These are phyloP conservation scores for Noccaea bulbosa DNA, from an alignment of 345 rosid species.

Conservation along the genomic window DNA sequence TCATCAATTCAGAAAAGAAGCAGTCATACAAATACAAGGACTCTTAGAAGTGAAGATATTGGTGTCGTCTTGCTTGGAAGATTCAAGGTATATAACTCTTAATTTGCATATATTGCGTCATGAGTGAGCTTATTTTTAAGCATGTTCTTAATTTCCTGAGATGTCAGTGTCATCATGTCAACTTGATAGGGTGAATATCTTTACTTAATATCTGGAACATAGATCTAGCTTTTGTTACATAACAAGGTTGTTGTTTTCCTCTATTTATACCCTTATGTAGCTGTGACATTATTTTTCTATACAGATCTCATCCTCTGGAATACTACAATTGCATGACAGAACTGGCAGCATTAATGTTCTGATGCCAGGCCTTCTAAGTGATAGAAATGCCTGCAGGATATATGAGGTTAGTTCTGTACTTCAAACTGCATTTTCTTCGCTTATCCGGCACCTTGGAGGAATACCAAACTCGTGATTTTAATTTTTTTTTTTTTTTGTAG, in stretches of 20 bases:
- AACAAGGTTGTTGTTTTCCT: constrained; percentile 11
- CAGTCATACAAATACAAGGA: constrained; percentile 52
- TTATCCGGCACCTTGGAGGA: constrained; percentile 28
- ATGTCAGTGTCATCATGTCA: constrained; percentile 18
- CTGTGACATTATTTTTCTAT: constrained; percentile 17
- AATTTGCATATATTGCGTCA: neutral
- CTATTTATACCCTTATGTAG: constrained; percentile 13
- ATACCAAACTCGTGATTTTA: constrained; percentile 4
- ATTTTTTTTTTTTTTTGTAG: constrained; percentile 49
- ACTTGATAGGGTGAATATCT: constrained; percentile 10
- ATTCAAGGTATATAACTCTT: constrained; percentile 62
- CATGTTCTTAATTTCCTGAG: constrained; percentile 7
- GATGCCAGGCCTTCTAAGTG: constrained; percentile 65
- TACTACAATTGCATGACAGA: constrained; percentile 73
- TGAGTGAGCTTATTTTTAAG: neutral
- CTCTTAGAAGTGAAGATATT: constrained; percentile 56
- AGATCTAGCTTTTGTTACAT: constrained; percentile 22
- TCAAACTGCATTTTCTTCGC: constrained; percentile 24
- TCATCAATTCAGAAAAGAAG: constrained; percentile 41
- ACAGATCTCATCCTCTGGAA: constrained; percentile 73
- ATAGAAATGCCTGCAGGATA: constrained; percentile 53
- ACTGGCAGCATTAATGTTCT: constrained; percentile 73
- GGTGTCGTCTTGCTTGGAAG: constrained; percentile 68
- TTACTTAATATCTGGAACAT: constrained; percentile 20
- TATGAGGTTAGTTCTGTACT: constrained; percentile 58